Evolutionary conservation across 805 yeast species (phyloP), one percentile per base, ranked within the genome.

Genomic region (Ogataea paradorogensis): DNA sequence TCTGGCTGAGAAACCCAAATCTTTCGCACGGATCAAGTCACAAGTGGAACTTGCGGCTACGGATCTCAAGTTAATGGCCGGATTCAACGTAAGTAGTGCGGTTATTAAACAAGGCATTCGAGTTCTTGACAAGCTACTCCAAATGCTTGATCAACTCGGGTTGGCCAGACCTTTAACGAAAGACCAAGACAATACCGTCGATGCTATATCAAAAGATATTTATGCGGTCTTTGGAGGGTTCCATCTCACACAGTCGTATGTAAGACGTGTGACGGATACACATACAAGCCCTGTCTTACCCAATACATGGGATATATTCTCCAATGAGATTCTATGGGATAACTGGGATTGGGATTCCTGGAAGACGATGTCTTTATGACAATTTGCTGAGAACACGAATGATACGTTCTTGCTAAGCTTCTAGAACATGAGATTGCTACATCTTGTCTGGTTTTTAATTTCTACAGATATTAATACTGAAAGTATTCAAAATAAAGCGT

Each of bases 1-100:
- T 4, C 30, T 61, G 29, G 41, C 60, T 22, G 55, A 49, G 25
- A 41, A 18, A n/a, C 48, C 50, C 4, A 14, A 29, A 21, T 33
- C 40, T 24, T 26, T 27, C 11, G 9, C n/a, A 7, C 20, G 27
- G 10, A 37, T 38, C 14, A 24, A 27, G 25, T 14, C 34, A 4
- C 43, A 35, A 22, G 40, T 46, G 11, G 30, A 35, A 16, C 23
- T 15, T 9, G 27, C 31, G 9, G 41, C 34, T 1, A 4, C n/a
- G 6, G 42, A 43, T n/a, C 21, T 46, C 14, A 40, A 43, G 4
- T 14, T 29, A 22, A 39, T 46, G 38, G 40, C 41, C 2, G 14
- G 32, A 9, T 18, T 24, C 5, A 35, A 38, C 22, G 45, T 46
- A 2, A 28, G 15, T 4, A 43, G 35, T 11, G 28, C 45, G 4